Conservation (phyloP, 257 asterid species). For the Lycium barbarum region DNA sequence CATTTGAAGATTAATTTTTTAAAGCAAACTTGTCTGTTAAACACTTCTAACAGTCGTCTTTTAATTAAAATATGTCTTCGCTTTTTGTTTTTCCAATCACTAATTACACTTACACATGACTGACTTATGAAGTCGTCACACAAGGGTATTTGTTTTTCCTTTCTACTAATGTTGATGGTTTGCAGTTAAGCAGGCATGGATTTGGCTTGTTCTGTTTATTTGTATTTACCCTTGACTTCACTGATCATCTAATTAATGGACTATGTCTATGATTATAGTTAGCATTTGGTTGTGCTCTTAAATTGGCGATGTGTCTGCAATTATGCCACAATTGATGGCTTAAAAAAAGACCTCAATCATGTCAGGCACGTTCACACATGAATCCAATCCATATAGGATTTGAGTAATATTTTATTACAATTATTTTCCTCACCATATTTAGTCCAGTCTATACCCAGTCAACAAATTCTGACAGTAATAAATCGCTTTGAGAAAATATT, state of each 20-base stretch:
- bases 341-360: constrained; percentile 17
- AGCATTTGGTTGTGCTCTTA: neutral
- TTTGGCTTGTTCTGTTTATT: neutral
- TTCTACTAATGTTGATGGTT: neutral
- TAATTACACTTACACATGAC: neutral
- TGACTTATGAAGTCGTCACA: neutral
- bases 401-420: no score
- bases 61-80: neutral
- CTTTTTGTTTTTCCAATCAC: neutral
- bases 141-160: neutral
- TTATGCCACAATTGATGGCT: neutral
- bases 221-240: neutral
- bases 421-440: no score
- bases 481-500: no score
- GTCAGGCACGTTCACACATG: constrained; percentile 8
- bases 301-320: neutral
- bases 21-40: no score
- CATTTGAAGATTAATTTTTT: no score
- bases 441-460: no score
- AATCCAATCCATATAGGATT: constrained; percentile 16
- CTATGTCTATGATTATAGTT: neutral
- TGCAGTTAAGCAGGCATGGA: neutral
- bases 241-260: neutral
- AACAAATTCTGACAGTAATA: no score
- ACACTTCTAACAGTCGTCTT: no score